Conservation (phyloP, 306 rosid genomes). For the Oxytropis ochrocephala region DNA sequence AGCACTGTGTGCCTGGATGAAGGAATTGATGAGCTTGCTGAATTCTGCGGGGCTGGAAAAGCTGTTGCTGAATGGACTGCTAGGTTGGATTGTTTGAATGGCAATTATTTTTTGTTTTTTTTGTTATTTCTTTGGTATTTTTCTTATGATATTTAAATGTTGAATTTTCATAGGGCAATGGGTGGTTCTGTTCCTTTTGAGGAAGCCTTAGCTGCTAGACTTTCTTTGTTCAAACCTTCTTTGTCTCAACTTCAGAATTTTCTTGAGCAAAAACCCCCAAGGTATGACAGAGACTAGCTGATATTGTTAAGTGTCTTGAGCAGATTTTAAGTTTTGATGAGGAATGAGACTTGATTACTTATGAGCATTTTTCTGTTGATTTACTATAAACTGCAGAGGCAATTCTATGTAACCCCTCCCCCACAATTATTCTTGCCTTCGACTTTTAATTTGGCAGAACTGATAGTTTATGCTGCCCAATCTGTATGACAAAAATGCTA, state of each 20-base stretch:
- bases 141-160: conserved; percentile 4
- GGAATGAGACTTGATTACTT: not conserved
- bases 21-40: conserved; percentile 93
- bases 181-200: conserved; percentile 94
- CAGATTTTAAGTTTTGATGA: not conserved
- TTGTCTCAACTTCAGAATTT: conserved; percentile 72
- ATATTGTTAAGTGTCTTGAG: not conserved
- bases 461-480: not conserved
- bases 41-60: conserved; percentile 92
- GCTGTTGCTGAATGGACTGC: conserved; percentile 98
- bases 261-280: conserved; percentile 69
- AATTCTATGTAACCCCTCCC: not conserved
- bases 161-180: conserved; percentile 67
- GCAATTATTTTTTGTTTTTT: not conserved
- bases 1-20: conserved; percentile 78
- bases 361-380: not conserved
- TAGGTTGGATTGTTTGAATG: conserved; percentile 35
- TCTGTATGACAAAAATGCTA: not conserved
- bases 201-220: conserved; percentile 92
- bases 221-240: conserved; percentile 79
- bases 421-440: not conserved
- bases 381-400: not conserved
- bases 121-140: not conserved
- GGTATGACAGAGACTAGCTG: conserved; percentile 34
- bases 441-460: not conserved